phyloP scores from a whole-genome alignment of 2,329 filamentous ascomycete species.

The Ceratocystiopsis sp. region DNA sequence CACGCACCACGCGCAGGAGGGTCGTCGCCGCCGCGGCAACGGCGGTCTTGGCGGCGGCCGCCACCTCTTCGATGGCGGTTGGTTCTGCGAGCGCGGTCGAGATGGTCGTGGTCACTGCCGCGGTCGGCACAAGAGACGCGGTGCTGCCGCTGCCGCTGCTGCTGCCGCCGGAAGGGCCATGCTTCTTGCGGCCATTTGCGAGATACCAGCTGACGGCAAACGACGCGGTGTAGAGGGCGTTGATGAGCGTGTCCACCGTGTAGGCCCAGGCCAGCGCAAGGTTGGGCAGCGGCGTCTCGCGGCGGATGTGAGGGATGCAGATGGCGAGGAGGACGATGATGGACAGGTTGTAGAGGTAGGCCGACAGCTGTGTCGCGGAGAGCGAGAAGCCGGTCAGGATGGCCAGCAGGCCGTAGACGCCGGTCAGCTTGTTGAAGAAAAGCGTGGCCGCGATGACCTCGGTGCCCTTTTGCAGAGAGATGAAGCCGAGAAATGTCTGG shows the following conservation, averaged over 20 bases:
- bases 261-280: conserved; percentile 76
- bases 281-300: conserved; percentile 61
- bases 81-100: background rate
- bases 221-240: conserved; percentile 61
- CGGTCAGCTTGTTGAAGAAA: conserved; percentile 82
- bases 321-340: conserved; percentile 50
- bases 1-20: background rate
- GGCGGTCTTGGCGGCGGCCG: background rate
- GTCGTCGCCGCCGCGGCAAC: background rate
- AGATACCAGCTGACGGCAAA: conserved; percentile 83
- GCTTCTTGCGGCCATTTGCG: no score
- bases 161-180: no score
- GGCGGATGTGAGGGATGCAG: conserved; percentile 65
- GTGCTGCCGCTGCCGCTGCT: no score
- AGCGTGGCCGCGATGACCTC: conserved; percentile 71
- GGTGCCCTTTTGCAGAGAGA: conserved; percentile 73
- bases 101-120: conserved; percentile 1
- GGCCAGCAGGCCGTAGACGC: conserved; percentile 77
- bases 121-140: conserved; percentile 1
- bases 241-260: conserved; percentile 64
- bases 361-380: conserved; percentile 67
- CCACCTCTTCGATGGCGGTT: background rate
- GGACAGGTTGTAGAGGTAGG: conserved; percentile 75
- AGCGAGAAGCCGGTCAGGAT: conserved; percentile 75
- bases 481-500: conserved; percentile 69